Conservation (phyloP, 2,329 filamentous ascomycete species). For the Verticillium klebahnii region DNA sequence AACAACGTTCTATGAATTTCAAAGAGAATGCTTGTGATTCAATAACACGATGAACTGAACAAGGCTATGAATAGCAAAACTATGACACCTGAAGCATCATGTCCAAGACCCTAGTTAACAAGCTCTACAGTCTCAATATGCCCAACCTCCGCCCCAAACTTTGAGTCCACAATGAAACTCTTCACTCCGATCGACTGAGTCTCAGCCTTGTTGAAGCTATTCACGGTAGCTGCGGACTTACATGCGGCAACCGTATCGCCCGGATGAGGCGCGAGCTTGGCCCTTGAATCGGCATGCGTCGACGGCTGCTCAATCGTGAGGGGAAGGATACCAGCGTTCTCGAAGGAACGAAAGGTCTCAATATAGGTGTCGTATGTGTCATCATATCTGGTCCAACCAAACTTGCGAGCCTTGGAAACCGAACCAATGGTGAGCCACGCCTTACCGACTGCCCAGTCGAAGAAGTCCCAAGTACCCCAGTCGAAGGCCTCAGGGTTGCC, state of each 20-base stretch:
- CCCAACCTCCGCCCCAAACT: background rate
- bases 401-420: conserved; percentile 10
- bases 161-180: background rate
- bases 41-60: background rate
- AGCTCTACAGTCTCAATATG: background rate
- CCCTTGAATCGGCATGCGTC: background rate
- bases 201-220: background rate
- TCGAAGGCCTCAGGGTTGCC: conserved; percentile 9
- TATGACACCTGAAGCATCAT: background rate
- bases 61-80: background rate
- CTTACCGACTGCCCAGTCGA: conserved; percentile 10
- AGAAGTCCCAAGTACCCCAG: conserved; percentile 13
- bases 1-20: background rate
- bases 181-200: background rate
- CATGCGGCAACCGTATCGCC: background rate
- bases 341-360: conserved; percentile 10
- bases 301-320: background rate
- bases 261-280: background rate
- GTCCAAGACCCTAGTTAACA: background rate
- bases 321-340: conserved; percentile 10
- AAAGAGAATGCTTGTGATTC: background rate
- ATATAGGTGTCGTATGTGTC: conserved; percentile 9
- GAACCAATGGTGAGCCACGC: conserved; percentile 8
- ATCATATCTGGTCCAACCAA: conserved; percentile 9
- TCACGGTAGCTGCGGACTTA: background rate